Evolutionary conservation across 2,329 filamentous ascomycete genomes (phyloP).

Genomic region (Xylaria polymorpha): DNA sequence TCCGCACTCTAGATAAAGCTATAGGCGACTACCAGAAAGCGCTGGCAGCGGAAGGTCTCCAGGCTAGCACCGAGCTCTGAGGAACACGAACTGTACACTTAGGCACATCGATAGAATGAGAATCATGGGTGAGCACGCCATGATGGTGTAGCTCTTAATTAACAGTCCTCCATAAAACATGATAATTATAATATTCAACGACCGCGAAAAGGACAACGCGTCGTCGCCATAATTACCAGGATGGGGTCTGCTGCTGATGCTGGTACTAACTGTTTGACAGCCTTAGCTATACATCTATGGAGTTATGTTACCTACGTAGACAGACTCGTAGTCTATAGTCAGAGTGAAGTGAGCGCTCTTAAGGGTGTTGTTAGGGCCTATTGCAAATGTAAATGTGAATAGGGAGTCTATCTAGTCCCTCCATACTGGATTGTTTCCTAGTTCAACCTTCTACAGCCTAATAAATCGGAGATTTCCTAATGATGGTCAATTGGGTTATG

Average conservation of each 20-base stretch:
- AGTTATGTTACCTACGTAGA: too few relatives aligned
- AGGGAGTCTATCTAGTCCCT: neutral
- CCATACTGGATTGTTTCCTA: neutral
- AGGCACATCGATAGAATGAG: neutral
- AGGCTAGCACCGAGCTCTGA: constrained; percentile 59
- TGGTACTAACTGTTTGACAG: neutral
- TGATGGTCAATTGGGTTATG: neutral
- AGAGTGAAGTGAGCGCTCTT: neutral
- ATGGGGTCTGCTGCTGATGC: neutral
- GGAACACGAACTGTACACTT: neutral
- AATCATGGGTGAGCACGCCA: neutral
- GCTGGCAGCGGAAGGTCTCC: constrained; percentile 71
- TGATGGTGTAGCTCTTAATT: neutral
- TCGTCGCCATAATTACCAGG: neutral
- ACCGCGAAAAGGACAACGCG: neutral
- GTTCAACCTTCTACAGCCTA: neutral
- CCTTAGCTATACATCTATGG: neutral
- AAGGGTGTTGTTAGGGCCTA: neutral
- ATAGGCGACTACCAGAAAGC: constrained; percentile 77
- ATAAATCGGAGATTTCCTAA: neutral
- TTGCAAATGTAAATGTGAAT: neutral
- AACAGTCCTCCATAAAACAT: neutral
- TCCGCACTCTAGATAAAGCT: constrained; percentile 76
- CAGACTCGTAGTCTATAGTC: neutral
- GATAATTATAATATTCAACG: constrained; percentile 1